Evolutionary conservation across 2,329 filamentous ascomycete species (phyloP).

Genomic region (Hymenotorrendiella dingleyae): DNA sequence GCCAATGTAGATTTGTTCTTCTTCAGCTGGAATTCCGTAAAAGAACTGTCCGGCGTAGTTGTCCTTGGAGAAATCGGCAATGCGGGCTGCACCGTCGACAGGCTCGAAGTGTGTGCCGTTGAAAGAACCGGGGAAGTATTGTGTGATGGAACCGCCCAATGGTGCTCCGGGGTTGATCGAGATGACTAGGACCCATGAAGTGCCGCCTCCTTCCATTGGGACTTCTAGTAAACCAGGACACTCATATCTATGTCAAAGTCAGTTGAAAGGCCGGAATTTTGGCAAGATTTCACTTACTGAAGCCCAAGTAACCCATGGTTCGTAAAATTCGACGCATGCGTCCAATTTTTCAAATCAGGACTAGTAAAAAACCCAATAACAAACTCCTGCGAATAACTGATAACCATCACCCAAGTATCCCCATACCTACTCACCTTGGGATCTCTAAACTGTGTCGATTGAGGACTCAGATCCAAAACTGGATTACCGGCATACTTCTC

Average conservation of each 20-base stretch:
- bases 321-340: slow-evolving; percentile 52
- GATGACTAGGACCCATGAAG: slow-evolving; percentile 41
- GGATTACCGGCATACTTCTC: slow-evolving; percentile 54
- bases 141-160: slow-evolving; percentile 46
- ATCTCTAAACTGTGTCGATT: slow-evolving; percentile 54
- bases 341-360: slow-evolving; percentile 53
- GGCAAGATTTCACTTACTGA: slow-evolving; percentile 11
- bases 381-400: slow-evolving; percentile 50
- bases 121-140: slow-evolving; percentile 55
- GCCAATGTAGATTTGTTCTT: slow-evolving; percentile 35
- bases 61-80: slow-evolving; percentile 45
- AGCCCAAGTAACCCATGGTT: slow-evolving; percentile 40
- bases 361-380: slow-evolving; percentile 57
- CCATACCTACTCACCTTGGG: slow-evolving; percentile 58
- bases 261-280: background rate
- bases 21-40: slow-evolving; percentile 35
- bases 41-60: slow-evolving; percentile 55
- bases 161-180: slow-evolving; percentile 54
- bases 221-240: slow-evolving; percentile 57
- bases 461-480: slow-evolving; percentile 42
- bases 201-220: slow-evolving; percentile 35
- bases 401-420: slow-evolving; percentile 51
- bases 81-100: slow-evolving; percentile 36
- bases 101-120: slow-evolving; percentile 57
- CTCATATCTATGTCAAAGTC: slow-evolving; percentile 34